Base-by-base conservation (phyloP, 208 protist species). In the Endotrypanum monterogeii region DNA sequence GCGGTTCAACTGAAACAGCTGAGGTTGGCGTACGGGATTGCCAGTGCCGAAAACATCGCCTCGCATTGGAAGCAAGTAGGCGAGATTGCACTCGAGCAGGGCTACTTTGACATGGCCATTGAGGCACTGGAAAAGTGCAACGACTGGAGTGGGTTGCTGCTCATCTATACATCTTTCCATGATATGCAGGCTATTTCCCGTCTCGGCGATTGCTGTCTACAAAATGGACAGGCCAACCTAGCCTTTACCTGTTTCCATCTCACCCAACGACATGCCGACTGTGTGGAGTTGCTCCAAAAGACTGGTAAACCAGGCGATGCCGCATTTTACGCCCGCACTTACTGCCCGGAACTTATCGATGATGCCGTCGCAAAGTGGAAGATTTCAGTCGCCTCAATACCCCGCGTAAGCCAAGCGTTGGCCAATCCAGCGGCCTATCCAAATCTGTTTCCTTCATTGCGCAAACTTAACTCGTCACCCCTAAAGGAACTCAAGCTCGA, bases 311-410 rank as follows among this genome's bases (percentile, higher is more conserved):
- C 90, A 4, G 89, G 94, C 37, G 98, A 99, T 71, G 98, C 98
- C 11, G 95, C 97, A 18, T 98, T 99, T 71, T 97, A 99, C 77
- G 98, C 98, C 1, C 90, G 98, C 55, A 99, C 97, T 6, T 99
- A 99, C 85, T 77, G 71, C 35, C 98, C 98, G 20, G 84, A 70
- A 23, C 75, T 85, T 35, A 79, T 98, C 9, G 83, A 90, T 60
- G 78, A 90, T 11, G 83, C 90, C 25, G 94, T 99, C 16, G 70
- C 75, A 39, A 74, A 95, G 74, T 99, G 98, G 98, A 97, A 92
- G 76, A 73, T 80, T 35, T 74, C 89, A 1, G 81, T 99, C n/a
- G 70, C 86, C 14, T 46, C 79, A 18, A 79, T 91, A 0, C 98
- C 97, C 28, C 87, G 82, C 61, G 75, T 94, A 32, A 82, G 82